Evolutionary conservation across 176 grass and related monocot species (phyloP).

Genomic region (Eleusine indica): DNA sequence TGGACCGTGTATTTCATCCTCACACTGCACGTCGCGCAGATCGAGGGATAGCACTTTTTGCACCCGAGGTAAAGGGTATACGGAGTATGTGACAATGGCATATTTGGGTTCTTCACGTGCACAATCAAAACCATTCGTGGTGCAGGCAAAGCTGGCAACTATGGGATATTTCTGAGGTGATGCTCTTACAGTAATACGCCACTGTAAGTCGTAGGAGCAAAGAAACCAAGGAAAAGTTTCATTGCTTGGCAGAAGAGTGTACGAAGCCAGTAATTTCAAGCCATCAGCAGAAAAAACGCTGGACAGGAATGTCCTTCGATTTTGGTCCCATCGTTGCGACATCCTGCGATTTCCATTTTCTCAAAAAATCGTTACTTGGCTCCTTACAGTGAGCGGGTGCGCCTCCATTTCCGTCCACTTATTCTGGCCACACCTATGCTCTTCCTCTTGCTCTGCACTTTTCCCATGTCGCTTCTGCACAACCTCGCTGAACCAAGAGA

Average conservation of each 20-base stretch:
- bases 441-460: background rate
- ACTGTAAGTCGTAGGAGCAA: background rate
- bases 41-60: background rate
- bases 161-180: background rate
- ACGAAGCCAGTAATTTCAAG: background rate
- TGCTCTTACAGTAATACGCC: background rate
- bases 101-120: constrained; percentile 14
- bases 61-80: too few species aligned
- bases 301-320: background rate
- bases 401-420: background rate
- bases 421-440: background rate
- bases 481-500: background rate
- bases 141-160: background rate
- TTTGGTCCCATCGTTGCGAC: background rate
- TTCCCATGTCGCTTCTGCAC: constrained; percentile 29
- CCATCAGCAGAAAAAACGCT: constrained; percentile 8
- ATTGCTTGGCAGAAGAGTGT: background rate
- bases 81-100: background rate
- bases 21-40: background rate
- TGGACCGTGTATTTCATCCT: background rate
- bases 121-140: background rate
- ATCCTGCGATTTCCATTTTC: background rate
- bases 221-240: background rate
- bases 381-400: background rate
- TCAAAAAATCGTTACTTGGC: background rate